phyloP scores from a whole-genome alignment of 2,329 filamentous ascomycete genomes.

The Ophiostoma tasmaniense region DNA sequence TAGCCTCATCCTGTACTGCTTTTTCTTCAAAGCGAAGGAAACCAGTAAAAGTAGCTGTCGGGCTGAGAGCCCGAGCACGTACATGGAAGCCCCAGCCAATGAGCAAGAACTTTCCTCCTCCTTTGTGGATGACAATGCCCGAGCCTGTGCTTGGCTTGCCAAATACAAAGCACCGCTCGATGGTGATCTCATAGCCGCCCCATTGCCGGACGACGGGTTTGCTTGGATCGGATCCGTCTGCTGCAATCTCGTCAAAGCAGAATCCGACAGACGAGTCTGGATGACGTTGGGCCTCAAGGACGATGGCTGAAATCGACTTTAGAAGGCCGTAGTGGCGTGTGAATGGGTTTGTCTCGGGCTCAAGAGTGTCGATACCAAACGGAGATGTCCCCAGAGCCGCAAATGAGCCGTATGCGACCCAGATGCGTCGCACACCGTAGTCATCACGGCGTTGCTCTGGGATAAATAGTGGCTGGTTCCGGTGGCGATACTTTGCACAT shows the following conservation, averaged over 20 bases:
- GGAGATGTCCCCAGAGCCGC: slow-evolving; percentile 28
- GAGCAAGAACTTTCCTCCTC: slow-evolving; percentile 29
- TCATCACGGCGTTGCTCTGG: slow-evolving; percentile 44
- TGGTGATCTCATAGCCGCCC: slow-evolving; percentile 8
- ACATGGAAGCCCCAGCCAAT: slow-evolving; percentile 34
- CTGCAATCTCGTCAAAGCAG: slow-evolving; percentile 25
- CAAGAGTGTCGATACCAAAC: slow-evolving; percentile 28
- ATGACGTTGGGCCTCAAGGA: slow-evolving; percentile 5
- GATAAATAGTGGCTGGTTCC: slow-evolving; percentile 38
- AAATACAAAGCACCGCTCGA: slow-evolving; percentile 31
- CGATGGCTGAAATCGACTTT: slow-evolving; percentile 8
- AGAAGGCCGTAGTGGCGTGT: slow-evolving; percentile 27
- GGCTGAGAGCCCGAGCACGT: slow-evolving; percentile 26
- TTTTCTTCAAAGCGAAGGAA: slow-evolving; percentile 32
- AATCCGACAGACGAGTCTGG: slow-evolving; percentile 23
- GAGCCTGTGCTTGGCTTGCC: slow-evolving; percentile 32
- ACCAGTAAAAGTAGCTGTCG: slow-evolving; percentile 31
- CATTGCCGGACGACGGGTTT: slow-evolving; percentile 3
- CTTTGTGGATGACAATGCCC: slow-evolving; percentile 33
- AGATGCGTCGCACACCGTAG: slow-evolving; percentile 35
- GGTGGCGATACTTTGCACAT: slow-evolving; percentile 7
- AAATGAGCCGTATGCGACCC: slow-evolving; percentile 27
- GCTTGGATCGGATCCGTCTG: not conserved
- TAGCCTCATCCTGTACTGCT: slow-evolving; percentile 16
- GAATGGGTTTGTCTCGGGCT: slow-evolving; percentile 22